Evolutionary conservation across 2,329 filamentous ascomycete species (phyloP).

Genomic region (Calonectria pseudoturangicola): DNA sequence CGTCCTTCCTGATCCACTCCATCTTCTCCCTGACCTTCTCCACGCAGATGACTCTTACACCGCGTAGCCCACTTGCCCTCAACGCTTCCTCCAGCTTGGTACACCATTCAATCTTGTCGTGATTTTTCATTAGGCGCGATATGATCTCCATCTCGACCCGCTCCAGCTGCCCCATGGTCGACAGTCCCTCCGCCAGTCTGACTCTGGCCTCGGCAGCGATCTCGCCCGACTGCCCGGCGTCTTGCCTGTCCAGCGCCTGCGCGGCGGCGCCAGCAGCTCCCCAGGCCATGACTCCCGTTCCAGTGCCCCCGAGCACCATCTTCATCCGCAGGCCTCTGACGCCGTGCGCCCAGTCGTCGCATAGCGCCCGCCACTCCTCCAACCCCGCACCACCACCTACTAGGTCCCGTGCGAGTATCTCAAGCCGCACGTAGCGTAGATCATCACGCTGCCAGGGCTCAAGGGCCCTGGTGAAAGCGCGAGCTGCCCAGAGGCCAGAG

Average conservation of each 20-base stretch:
- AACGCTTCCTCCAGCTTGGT: constrained; percentile 55
- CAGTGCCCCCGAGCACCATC: constrained; percentile 55
- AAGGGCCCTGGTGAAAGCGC: constrained; percentile 59
- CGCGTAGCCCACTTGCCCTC: constrained; percentile 42
- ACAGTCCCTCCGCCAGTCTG: constrained; percentile 56
- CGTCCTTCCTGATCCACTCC: constrained; percentile 51
- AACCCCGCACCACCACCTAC: constrained; percentile 51
- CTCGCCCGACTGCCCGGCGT: constrained; percentile 43
- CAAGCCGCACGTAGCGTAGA: constrained; percentile 64
- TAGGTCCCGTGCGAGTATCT: constrained; percentile 64
- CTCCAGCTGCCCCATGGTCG: constrained; percentile 56
- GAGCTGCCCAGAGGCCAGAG: constrained; percentile 65
- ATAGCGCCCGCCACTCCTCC: constrained; percentile 62
- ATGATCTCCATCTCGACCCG: constrained; percentile 65
- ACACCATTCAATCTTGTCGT: constrained; percentile 62
- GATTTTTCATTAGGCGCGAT: constrained; percentile 56
- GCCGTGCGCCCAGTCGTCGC: constrained; percentile 58
- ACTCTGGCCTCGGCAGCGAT: constrained; percentile 44
- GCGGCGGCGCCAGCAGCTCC: constrained; percentile 47
- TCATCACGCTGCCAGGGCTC: constrained; percentile 64
- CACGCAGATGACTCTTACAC: constrained; percentile 50
- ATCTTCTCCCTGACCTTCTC: constrained; percentile 53
- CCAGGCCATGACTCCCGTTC: constrained; percentile 33
- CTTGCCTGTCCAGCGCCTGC: constrained; percentile 48
- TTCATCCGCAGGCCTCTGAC: constrained; percentile 64